Evolutionary conservation across 2,329 filamentous ascomycete species (phyloP).

Genomic region (Paraconiothyrium sp.): DNA sequence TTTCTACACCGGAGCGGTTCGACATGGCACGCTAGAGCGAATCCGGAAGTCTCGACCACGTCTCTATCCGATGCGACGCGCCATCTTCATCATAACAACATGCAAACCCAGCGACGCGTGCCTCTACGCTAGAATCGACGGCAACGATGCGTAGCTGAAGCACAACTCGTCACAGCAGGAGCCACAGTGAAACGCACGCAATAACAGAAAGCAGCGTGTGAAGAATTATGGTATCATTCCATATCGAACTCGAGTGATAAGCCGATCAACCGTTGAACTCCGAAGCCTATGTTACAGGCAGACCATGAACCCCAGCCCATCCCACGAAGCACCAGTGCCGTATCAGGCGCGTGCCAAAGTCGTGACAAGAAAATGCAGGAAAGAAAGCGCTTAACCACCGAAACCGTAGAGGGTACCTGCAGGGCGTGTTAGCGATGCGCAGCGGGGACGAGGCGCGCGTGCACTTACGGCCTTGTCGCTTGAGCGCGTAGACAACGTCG

Average conservation of each 20-base stretch:
- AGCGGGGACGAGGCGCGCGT: background rate
- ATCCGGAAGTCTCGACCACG: background rate
- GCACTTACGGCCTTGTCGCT: conserved; percentile 67
- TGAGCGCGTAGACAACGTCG: conserved; percentile 71
- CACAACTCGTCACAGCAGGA: background rate
- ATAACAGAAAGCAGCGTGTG: conserved; percentile 12
- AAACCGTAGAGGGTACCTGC: conserved; percentile 71
- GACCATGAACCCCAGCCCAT: conserved; percentile 34
- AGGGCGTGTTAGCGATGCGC: conserved; percentile 27
- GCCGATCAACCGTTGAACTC: conserved; percentile 44
- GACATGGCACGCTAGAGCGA: conserved; percentile 12
- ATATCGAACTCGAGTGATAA: conserved; percentile 31
- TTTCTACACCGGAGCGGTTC: background rate
- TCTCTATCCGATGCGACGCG: background rate
- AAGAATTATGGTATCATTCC: conserved; percentile 50
- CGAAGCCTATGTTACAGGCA: conserved; percentile 47
- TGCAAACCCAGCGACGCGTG: background rate
- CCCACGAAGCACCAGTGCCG: conserved; percentile 65
- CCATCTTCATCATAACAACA: background rate
- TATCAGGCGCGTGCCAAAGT: conserved; percentile 52
- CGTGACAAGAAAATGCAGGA: conserved; percentile 49
- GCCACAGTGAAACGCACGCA: background rate
- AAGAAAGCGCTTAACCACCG: conserved; percentile 64
- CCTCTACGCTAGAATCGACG: background rate
- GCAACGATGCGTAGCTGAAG: background rate